A percentile compares a stretch with the other conserved stretches of the same genome.
These are phyloP conservation scores for Penicillium sp. DNA, from an alignment of 2,329 filamentous ascomycete genomes.

Conservation along the genomic window DNA sequence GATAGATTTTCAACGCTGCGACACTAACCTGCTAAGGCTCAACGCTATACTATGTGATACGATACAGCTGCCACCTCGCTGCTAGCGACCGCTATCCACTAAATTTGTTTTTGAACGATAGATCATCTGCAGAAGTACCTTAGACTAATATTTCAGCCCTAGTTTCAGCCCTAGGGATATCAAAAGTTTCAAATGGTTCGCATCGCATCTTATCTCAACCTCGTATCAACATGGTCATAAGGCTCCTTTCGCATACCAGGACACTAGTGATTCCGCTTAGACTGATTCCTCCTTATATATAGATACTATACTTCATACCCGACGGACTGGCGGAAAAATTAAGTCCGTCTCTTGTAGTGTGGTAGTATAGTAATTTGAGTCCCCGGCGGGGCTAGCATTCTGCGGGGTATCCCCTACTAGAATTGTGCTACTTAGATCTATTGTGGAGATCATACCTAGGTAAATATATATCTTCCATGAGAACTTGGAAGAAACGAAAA, in stretches of 20 bases:
- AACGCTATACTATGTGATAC: not conserved
- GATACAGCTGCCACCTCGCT: not conserved
- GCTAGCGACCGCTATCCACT: not conserved
- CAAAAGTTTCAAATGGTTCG: not conserved
- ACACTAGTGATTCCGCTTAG: too few relatives aligned
- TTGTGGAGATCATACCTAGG: too few relatives aligned
- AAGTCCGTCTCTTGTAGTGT: conserved; percentile 5
- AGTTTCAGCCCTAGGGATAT: not conserved
- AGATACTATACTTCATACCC: too few relatives aligned
- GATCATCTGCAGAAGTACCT: not conserved
- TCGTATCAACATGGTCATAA: not conserved
- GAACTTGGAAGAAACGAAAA: too few relatives aligned
- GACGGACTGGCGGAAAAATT: conserved; percentile 19
- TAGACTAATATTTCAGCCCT: not conserved
- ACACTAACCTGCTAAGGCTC: not conserved
- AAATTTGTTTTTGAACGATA: not conserved
- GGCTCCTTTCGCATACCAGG: not conserved
- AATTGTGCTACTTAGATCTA: too few relatives aligned
- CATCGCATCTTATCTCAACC: not conserved
- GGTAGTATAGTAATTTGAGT: too few relatives aligned
- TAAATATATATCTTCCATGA: too few relatives aligned
- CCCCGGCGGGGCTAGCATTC: too few relatives aligned
- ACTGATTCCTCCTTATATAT: too few relatives aligned
- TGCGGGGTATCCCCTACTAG: too few relatives aligned
- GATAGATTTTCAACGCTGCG: not conserved